These are phyloP conservation scores for Aureobasidium zeae DNA, from an alignment of 2,329 filamentous ascomycete genomes.

Conservation along the genomic window DNA sequence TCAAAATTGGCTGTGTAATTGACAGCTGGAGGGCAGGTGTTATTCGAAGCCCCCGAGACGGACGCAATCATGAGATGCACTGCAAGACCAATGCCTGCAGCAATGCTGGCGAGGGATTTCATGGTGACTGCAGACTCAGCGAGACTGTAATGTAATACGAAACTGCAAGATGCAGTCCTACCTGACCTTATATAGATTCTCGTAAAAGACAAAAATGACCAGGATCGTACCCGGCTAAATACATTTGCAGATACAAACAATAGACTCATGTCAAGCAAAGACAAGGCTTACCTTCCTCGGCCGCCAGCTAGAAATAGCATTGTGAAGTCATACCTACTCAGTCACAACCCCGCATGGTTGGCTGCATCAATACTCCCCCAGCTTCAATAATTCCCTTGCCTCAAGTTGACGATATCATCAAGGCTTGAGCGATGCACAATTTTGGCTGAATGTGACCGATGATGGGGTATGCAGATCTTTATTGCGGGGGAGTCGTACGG, in stretches of 20 bases:
- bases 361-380: no score
- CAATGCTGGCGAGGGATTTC: background rate
- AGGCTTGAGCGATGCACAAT: no score
- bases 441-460: slow-evolving; percentile 3
- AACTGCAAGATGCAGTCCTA: background rate
- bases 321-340: no score
- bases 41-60: background rate
- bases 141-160: background rate
- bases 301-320: no score
- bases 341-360: no score
- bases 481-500: background rate
- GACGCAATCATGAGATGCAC: background rate
- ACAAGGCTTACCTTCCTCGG: no score
- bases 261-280: background rate
- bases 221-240: background rate
- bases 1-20: slow-evolving; percentile 1
- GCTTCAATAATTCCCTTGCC: no score
- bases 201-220: no score
- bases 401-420: no score
- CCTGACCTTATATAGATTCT: background rate
- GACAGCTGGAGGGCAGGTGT: background rate
- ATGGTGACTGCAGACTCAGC: background rate
- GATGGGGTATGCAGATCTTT: background rate
- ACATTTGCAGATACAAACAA: background rate
- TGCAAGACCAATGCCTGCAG: background rate